Conservation (phyloP, 306 rosid species). For the Cyamopsis tetragonoloba region DNA sequence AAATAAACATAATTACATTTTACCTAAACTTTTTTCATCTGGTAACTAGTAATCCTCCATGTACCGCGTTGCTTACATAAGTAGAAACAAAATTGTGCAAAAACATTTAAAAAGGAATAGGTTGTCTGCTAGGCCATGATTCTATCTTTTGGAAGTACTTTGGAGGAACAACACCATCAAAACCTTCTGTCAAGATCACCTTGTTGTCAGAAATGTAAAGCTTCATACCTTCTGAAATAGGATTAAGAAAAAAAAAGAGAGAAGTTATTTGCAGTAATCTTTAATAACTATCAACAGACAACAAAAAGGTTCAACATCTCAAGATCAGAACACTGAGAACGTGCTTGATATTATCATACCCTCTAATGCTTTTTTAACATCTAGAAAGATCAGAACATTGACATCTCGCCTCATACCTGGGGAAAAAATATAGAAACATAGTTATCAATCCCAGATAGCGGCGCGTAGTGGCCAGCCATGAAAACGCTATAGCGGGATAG, state of each 20-base stretch:
- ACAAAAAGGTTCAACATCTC: not conserved
- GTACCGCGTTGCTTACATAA: not conserved
- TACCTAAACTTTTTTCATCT: too few species aligned
- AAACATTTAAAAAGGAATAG: constrained; percentile 40
- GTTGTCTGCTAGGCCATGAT: constrained; percentile 70
- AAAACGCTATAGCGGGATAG: too few species aligned
- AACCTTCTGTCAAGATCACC: constrained; percentile 85
- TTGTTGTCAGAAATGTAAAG: constrained; percentile 84
- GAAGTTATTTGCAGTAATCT: not conserved
- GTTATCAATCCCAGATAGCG: too few species aligned
- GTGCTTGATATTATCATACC: constrained; percentile 41
- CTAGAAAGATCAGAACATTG: constrained; percentile 67
- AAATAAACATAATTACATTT: too few species aligned
- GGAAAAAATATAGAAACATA: not conserved
- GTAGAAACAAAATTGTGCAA: not conserved
- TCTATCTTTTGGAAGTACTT: constrained; percentile 75
- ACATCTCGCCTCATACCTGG: constrained; percentile 86
- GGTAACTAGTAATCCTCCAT: constrained; percentile 2
- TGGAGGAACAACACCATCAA: constrained; percentile 68
- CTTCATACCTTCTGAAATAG: constrained; percentile 80
- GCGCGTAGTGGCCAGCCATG: too few species aligned
- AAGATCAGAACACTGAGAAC: not conserved
- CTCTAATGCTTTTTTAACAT: constrained; percentile 68
- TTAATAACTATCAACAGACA: not conserved
- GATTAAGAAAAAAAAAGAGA: not conserved